These are phyloP conservation scores for Saposhnikovia divaricata DNA, from an alignment of 129 eudicot genomes.

Conservation along the genomic window DNA sequence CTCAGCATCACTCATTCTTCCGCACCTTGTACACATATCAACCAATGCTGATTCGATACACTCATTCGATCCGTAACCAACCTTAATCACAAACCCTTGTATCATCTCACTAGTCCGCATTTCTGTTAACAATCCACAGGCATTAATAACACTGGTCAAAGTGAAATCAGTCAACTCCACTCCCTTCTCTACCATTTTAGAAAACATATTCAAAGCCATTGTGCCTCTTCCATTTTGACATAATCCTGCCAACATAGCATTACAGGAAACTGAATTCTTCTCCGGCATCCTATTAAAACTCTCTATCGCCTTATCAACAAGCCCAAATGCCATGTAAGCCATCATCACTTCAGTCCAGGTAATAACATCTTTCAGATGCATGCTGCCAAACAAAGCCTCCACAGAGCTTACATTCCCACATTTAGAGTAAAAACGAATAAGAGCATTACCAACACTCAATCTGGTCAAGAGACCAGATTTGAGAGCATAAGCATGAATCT, in stretches of 20 bases:
- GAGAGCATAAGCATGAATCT: constrained; percentile 50
- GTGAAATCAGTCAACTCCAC: constrained; percentile 60
- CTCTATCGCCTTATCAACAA: constrained; percentile 53
- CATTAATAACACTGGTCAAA: constrained; percentile 51
- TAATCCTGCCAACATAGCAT: constrained; percentile 69
- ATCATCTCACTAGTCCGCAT: constrained; percentile 56
- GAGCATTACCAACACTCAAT: constrained; percentile 71
- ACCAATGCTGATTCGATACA: constrained; percentile 56
- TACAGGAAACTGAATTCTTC: constrained; percentile 54
- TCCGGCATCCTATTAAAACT: constrained; percentile 59
- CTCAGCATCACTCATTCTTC: constrained; percentile 73
- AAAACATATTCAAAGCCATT: constrained; percentile 49
- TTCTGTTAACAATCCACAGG: constrained; percentile 58
- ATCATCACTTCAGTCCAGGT: constrained; percentile 75
- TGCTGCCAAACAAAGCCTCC: constrained; percentile 42
- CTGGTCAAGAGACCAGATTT: constrained; percentile 41
- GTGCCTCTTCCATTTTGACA: constrained; percentile 48
- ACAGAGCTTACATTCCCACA: constrained; percentile 48
- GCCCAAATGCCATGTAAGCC: constrained; percentile 63
- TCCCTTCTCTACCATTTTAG: constrained; percentile 49
- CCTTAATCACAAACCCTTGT: constrained; percentile 67
- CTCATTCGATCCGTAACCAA: constrained; percentile 39
- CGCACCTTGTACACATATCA: constrained; percentile 87
- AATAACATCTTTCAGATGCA: constrained; percentile 54
- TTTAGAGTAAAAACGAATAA: constrained; percentile 68